Conservation (phyloP, 371 early-diverging fungal genomes). For the Mortierella polycephala region DNA sequence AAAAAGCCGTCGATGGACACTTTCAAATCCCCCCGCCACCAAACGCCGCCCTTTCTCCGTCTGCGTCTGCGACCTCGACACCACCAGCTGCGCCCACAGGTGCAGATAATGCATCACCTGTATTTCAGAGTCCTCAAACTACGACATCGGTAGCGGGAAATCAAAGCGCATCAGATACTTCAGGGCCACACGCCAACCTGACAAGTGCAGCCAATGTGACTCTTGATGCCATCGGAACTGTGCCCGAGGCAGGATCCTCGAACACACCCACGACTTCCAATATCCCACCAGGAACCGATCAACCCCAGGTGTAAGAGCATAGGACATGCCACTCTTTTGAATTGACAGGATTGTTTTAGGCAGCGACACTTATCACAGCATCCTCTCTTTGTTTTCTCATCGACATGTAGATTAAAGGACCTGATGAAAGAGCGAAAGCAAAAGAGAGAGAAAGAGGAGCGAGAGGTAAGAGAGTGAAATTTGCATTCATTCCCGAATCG, state of each 20-base stretch:
- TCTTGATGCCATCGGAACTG: background rate
- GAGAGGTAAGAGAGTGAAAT: slow-evolving; percentile 19
- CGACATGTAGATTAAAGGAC: slow-evolving; percentile 33
- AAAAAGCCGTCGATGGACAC: slow-evolving; percentile 32
- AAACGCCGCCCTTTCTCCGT: background rate
- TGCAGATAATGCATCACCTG: no score
- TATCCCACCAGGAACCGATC: slow-evolving; percentile 1
- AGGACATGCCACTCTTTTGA: background rate
- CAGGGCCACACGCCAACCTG: no score
- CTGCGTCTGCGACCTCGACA: background rate
- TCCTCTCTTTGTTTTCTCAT: background rate
- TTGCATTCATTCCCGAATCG: no score
- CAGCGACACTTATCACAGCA: background rate
- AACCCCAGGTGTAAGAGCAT: slow-evolving; percentile 24
- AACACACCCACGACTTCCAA: slow-evolving; percentile 1
- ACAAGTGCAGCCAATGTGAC: no score
- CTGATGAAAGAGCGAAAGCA: slow-evolving; percentile 47
- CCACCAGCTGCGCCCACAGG: background rate
- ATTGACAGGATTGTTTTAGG: background rate
- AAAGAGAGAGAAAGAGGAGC: slow-evolving; percentile 49
- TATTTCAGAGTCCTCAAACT: no score
- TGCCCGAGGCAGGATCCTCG: background rate
- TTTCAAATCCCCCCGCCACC: slow-evolving; percentile 34
- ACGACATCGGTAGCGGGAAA: no score
- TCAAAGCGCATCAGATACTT: no score